phyloP scores from a whole-genome alignment of 352 stramenopile genomes.

The Globisporangium emineosum region DNA sequence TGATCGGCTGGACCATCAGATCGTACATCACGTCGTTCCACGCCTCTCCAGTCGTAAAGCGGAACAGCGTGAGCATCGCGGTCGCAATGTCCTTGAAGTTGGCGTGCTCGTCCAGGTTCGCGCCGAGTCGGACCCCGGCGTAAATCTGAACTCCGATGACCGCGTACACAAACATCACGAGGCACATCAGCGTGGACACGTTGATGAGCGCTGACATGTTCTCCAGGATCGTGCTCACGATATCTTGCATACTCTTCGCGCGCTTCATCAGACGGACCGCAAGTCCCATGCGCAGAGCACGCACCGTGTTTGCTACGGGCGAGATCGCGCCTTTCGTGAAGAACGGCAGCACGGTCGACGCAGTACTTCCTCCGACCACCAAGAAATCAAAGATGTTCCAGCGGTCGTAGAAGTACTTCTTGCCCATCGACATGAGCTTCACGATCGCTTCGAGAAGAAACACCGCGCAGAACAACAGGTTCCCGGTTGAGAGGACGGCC shows the following conservation, averaged over 20 bases:
- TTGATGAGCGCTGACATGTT: slow-evolving; percentile 77
- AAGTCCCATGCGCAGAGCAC: slow-evolving; percentile 61
- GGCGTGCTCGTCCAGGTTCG: slow-evolving; percentile 47
- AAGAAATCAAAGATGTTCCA: slow-evolving; percentile 78
- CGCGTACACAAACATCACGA: slow-evolving; percentile 80
- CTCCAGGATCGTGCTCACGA: slow-evolving; percentile 68
- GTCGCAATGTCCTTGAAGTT: slow-evolving; percentile 63
- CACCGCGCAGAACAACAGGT: slow-evolving; percentile 51
- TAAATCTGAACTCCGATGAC: slow-evolving; percentile 80
- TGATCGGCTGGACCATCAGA: slow-evolving; percentile 35
- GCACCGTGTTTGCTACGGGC: slow-evolving; percentile 49
- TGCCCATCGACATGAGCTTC: slow-evolving; percentile 61
- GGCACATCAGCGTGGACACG: slow-evolving; percentile 57
- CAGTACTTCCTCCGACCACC: slow-evolving; percentile 41
- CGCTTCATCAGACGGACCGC: slow-evolving; percentile 45
- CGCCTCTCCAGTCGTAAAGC: slow-evolving; percentile 62
- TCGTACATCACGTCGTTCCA: slow-evolving; percentile 86
- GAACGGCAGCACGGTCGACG: slow-evolving; percentile 38
- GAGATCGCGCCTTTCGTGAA: slow-evolving; percentile 41
- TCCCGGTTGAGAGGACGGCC: slow-evolving; percentile 19
- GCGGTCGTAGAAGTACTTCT: slow-evolving; percentile 50
- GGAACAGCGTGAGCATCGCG: slow-evolving; percentile 63
- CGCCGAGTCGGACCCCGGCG: slow-evolving; percentile 43
- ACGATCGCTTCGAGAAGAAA: slow-evolving; percentile 60
- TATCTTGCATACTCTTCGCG: slow-evolving; percentile 52